Percentiles rank a stretch among this genome's conserved stretches.
These are phyloP conservation scores for Candida odintsovae DNA, from an alignment of 805 yeast species.

Conservation along the genomic window DNA sequence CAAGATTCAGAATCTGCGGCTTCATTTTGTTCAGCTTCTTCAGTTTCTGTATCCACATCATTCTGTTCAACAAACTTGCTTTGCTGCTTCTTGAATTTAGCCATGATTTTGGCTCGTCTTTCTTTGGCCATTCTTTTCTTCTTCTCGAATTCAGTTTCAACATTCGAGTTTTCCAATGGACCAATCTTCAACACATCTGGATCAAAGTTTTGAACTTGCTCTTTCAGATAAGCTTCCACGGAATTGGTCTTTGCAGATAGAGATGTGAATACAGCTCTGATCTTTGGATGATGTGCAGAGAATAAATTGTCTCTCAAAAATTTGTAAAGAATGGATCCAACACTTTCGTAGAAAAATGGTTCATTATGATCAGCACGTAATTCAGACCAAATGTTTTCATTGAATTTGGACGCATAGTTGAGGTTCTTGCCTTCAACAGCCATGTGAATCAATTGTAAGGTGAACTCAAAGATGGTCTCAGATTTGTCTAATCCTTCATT, in stretches of 20 bases:
- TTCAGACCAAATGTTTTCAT: slow-evolving; percentile 31
- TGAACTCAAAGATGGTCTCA: slow-evolving; percentile 54
- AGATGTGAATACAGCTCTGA: slow-evolving; percentile 46
- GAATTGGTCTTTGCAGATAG: slow-evolving; percentile 24
- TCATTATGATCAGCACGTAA: slow-evolving; percentile 32
- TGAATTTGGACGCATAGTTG: slow-evolving; percentile 23
- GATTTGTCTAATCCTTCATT: slow-evolving; percentile 33
- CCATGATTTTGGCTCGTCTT: slow-evolving; percentile 66
- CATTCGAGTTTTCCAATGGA: background rate
- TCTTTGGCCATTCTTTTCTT: slow-evolving; percentile 67
- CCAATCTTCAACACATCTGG: slow-evolving; percentile 6
- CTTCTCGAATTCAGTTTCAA: slow-evolving; percentile 38
- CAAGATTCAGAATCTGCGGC: slow-evolving; percentile 27
- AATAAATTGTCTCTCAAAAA: slow-evolving; percentile 37
- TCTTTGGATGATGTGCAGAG: slow-evolving; percentile 42
- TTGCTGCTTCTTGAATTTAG: slow-evolving; percentile 77
- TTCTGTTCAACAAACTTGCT: slow-evolving; percentile 60
- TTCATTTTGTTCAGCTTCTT: slow-evolving; percentile 10
- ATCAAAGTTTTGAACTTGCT: slow-evolving; percentile 33
- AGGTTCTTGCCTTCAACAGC: slow-evolving; percentile 34
- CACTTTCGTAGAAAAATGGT: slow-evolving; percentile 31
- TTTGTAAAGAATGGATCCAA: slow-evolving; percentile 33
- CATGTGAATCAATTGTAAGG: slow-evolving; percentile 65
- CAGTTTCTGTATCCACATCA: slow-evolving; percentile 24
- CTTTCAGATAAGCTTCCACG: slow-evolving; percentile 26